A percentile compares a stretch with the other conserved stretches of the same genome.
These are phyloP conservation scores for Carnegiea gigantea DNA, from an alignment of 179 eudicot genomes.

Conservation along the genomic window DNA sequence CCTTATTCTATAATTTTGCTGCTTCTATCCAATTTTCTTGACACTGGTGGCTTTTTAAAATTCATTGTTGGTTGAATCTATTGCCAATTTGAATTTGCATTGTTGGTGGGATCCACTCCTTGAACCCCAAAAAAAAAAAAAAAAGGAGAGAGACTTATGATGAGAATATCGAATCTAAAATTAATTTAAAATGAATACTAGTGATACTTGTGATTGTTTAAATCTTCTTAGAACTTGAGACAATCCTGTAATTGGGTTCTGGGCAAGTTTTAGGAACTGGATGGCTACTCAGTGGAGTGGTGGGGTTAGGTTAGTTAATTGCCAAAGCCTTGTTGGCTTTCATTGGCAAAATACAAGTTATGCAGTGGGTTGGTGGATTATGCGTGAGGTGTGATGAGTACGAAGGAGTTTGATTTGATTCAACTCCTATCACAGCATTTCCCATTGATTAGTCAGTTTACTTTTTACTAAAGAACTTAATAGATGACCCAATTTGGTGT, in stretches of 20 bases:
- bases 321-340: not conserved
- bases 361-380: not conserved
- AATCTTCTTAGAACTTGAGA: not conserved
- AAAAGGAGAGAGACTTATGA: not conserved
- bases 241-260: not conserved
- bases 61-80: not conserved
- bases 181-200: not conserved
- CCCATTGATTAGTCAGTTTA: not conserved
- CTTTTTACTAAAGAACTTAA: not conserved
- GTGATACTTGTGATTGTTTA: not conserved
- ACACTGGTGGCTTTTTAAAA: not conserved
- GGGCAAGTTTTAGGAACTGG: not conserved
- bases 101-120: not conserved
- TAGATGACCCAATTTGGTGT: not conserved
- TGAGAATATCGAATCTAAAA: not conserved
- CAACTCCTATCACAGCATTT: not conserved
- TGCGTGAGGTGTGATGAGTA: not conserved
- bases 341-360: not conserved
- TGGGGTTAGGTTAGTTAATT: not conserved
- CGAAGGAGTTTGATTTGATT: not conserved
- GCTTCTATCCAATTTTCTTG: not conserved
- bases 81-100: not conserved
- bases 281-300: not conserved
- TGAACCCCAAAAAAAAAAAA: too few relatives aligned
- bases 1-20: slow-evolving; percentile 28